Evolutionary conservation across 208 protist genomes (phyloP), one percentile per base, ranked within the genome.

Genomic region (Wallacemonas sp.): DNA sequence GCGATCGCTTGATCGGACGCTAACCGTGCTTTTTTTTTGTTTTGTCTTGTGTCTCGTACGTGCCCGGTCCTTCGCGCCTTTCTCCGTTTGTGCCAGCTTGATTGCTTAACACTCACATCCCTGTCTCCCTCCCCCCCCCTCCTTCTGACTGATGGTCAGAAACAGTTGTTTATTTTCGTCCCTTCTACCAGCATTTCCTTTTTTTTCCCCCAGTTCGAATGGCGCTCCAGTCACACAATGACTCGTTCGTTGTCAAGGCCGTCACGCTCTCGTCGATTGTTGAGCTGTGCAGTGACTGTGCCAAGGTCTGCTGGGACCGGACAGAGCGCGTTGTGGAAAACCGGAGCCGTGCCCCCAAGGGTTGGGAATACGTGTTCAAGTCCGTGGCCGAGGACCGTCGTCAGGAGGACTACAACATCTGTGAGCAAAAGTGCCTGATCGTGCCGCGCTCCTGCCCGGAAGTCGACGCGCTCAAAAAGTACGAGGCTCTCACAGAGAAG

Each of bases 281-380:
- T 31, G 67, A 52, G 44, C 69, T 87, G 55, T 89, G 86, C 49
- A 50, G 32, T 8, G 70, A 92, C 70, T 92, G 86, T 50, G 48
- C 69, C n/a, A 74, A 70, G n/a, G 25, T 85, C 36, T 92, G 86
- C 68, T 72, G 74, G 23, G 74, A 85, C 26, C 76, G 68, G 42
- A 92, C 86, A 12, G 66, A 68, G 22, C 76, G 82, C 22, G 64
- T 89, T 2, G 54, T 92, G 2, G 79, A 82, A 10, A 92, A 92
- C 50, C 42, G 61, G 12, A 87, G 82, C 67, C 82, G 82, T 8
- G 86, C 86, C 0, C 86, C 86, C 25, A 72, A 69, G 28, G 86
- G 86, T 5, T 92, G 79, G 79, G 82, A 92, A 22, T 52, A 31
- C 0, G 33, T 86, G 33, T 92, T 79, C 29, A 39, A 73, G 57